Evolutionary conservation across 2,329 filamentous ascomycete genomes (phyloP), one percentile per base, ranked within the genome.

Genomic region (Epicoccum nigrum): DNA sequence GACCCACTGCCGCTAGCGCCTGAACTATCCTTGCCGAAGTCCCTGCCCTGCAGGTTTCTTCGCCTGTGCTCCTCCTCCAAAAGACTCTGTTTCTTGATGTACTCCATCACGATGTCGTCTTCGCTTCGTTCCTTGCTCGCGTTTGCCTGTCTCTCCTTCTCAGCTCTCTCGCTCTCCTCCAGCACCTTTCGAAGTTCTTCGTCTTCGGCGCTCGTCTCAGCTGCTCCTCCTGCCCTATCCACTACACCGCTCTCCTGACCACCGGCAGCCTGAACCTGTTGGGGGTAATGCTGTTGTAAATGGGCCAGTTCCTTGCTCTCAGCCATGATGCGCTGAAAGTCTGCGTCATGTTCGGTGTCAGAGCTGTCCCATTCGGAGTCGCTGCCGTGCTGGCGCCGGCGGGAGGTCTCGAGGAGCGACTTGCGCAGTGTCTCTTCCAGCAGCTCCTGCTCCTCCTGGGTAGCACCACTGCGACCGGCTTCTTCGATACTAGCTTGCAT

Each of bases 31-130:
- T 11, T 9, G 1, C 16, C 34, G 8, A 17, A 31, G 15, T 54
- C 46, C 21, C 51, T 50, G 7, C 51, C 45, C 17, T 54, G 51
- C 20, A 46, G 17, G 2, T 27, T 23, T 17, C 42, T 16, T 55
- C 56, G 45, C 55, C 56, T 47, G 52, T 56, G 45, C 49, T 64
- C 33, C 65, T 58, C 85, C 71, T 92, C 89, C 1, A 82, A 78
- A 19, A 90, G 67, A 67, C 87, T 90, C 74, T 91, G 87, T 75
- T 85, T 87, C 78, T 87, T 89, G 38, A 90, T 80, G 66, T 89
- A 90, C 62, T 89, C 87, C 68, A 91, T 71, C n/a, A 91, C 82
- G 54, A 88, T 83, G 49, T 89, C 82, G 67, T 91, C 87, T 65
- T 91, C 88, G 0, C 79, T 83, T 65, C 40, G 72, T 73, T 79